phyloP scores from a whole-genome alignment of 2,329 filamentous ascomycete genomes.

The Paecilomyces variotii region DNA sequence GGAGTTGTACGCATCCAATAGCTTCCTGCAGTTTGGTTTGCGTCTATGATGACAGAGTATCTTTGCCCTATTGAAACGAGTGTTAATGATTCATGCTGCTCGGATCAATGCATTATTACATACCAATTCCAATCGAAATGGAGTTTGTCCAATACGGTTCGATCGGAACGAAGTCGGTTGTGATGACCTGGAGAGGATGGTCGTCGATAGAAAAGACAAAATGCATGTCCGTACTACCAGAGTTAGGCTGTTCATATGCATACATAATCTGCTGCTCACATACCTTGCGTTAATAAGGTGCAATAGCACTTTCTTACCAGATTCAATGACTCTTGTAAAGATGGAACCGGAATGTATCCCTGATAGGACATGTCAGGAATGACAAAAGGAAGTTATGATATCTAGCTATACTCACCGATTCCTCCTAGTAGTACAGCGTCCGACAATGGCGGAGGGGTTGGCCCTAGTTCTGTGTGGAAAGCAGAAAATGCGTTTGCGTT shows the following conservation, averaged over 20 bases:
- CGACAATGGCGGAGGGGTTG: conserved; percentile 6
- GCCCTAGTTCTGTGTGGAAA: conserved; percentile 5
- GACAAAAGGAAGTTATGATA: neutral
- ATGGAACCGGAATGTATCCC: neutral
- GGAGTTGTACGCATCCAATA: conserved; percentile 6
- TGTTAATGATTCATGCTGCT: neutral
- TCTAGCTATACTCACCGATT: neutral
- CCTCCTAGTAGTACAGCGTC: neutral
- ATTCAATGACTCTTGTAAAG: neutral
- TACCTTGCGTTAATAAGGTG: conserved; percentile 16
- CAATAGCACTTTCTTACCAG: neutral
- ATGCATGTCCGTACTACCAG: conserved; percentile 23
- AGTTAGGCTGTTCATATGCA: conserved; percentile 42
- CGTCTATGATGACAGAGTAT: conserved; percentile 18
- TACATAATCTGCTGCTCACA: conserved; percentile 28
- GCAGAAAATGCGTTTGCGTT: neutral
- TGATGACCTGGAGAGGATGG: conserved; percentile 19
- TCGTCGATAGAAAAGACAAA: conserved; percentile 22
- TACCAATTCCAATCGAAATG: conserved; percentile 8
- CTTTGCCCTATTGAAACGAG: conserved; percentile 1
- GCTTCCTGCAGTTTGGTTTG: neutral
- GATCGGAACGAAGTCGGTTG: conserved; percentile 21
- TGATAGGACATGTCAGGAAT: neutral
- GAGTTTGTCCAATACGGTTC: conserved; percentile 10
- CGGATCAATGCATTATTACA: conserved; percentile 1